Evolutionary conservation across 2,329 filamentous ascomycete species (phyloP).

Genomic region (Calonectria leucothoes): DNA sequence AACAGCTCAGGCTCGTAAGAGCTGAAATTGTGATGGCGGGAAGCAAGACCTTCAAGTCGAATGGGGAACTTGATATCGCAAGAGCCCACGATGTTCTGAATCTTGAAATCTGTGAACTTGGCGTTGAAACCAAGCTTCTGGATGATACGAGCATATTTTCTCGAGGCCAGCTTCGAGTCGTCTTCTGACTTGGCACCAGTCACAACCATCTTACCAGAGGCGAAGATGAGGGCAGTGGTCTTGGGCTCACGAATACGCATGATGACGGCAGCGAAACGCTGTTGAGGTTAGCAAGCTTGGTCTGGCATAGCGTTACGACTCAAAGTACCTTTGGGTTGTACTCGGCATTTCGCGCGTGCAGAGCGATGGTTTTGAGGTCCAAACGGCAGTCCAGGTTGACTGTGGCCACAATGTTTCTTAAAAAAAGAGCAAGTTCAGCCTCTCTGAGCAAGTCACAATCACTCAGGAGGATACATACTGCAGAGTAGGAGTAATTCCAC

Average conservation of each 20-base stretch:
- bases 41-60: conserved; percentile 93
- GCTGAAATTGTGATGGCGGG: conserved; percentile 98
- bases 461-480: conserved; percentile 82
- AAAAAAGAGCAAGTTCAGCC: conserved; percentile 62
- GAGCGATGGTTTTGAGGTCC: conserved; percentile 98
- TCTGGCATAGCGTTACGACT: conserved; percentile 35
- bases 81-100: conserved; percentile 98
- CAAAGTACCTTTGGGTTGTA: conserved; percentile 94
- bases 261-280: conserved; percentile 99
- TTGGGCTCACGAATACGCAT: conserved; percentile 99
- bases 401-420: conserved; percentile 98
- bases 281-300: conserved; percentile 46
- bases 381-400: conserved; percentile 98
- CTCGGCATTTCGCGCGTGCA: conserved; percentile 98
- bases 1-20: conserved; percentile 99
- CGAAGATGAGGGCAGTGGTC: conserved; percentile 97
- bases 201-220: conserved; percentile 99
- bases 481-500: conserved; percentile 91
- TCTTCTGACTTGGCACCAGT: conserved; percentile 98
- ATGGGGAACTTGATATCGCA: conserved; percentile 99
- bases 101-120: conserved; percentile 99
- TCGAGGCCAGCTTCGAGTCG: conserved; percentile 94
- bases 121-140: conserved; percentile 99
- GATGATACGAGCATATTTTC: conserved; percentile 99
- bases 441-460: conserved; percentile 52